These are phyloP conservation scores for Phytophthora pseudosyringae DNA, from an alignment of 352 stramenopile genomes.

Conservation along the genomic window DNA sequence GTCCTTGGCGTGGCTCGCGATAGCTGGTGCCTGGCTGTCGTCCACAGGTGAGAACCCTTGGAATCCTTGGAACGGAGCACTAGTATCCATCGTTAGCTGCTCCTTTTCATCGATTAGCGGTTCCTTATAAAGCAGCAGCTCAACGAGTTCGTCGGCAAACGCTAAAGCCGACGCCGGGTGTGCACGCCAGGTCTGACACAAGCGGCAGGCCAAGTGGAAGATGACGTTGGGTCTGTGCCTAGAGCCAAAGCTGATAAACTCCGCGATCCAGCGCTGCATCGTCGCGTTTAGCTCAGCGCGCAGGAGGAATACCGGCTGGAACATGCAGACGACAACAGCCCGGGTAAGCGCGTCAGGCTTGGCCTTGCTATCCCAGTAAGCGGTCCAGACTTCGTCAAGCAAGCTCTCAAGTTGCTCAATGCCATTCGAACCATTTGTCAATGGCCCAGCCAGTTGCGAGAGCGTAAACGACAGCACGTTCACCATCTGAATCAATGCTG, in stretches of 20 bases:
- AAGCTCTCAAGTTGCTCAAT: slow-evolving; percentile 45
- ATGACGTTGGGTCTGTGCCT: slow-evolving; percentile 76
- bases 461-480: slow-evolving; percentile 66
- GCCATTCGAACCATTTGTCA: slow-evolving; percentile 31
- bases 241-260: slow-evolving; percentile 60
- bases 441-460: slow-evolving; percentile 44
- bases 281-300: slow-evolving; percentile 26
- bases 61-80: slow-evolving; percentile 31
- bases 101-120: slow-evolving; percentile 76
- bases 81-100: slow-evolving; percentile 35
- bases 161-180: slow-evolving; percentile 49
- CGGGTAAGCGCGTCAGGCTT: slow-evolving; percentile 75
- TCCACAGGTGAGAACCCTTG: slow-evolving; percentile 22
- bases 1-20: slow-evolving; percentile 52
- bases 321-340: slow-evolving; percentile 70
- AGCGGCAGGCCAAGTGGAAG: slow-evolving; percentile 74
- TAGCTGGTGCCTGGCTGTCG: slow-evolving; percentile 26
- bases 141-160: slow-evolving; percentile 74
- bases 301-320: slow-evolving; percentile 74
- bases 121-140: slow-evolving; percentile 79
- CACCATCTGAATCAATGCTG: slow-evolving; percentile 70
- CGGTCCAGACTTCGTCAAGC: slow-evolving; percentile 66
- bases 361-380: slow-evolving; percentile 72
- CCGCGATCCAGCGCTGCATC: slow-evolving; percentile 69
- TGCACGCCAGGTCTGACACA: slow-evolving; percentile 72